These are phyloP conservation scores for Talaromyces sp. DNA, from an alignment of 2,329 filamentous ascomycete genomes.

Conservation along the genomic window DNA sequence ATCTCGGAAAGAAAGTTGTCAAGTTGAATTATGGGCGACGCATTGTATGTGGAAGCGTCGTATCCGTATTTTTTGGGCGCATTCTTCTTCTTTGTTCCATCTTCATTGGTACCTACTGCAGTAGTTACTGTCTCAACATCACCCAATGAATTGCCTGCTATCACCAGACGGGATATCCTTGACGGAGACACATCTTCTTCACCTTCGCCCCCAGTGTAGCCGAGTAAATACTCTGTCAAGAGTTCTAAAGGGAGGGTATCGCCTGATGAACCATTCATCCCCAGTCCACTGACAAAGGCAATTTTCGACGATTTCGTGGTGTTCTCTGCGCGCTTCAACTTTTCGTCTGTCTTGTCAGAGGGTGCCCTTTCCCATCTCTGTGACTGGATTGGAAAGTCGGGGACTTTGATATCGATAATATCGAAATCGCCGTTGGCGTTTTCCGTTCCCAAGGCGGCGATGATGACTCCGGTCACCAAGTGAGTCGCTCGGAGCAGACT, in stretches of 20 bases:
- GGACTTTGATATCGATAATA: conserved; percentile 81
- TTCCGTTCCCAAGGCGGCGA: conserved; percentile 92
- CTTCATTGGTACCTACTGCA: conserved; percentile 32
- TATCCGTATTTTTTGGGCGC: conserved; percentile 84
- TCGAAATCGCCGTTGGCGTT: conserved; percentile 90
- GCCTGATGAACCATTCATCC: conserved; percentile 70
- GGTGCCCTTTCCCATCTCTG: conserved; percentile 67
- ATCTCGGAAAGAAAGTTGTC: conserved; percentile 78
- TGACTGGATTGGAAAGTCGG: conserved; percentile 78
- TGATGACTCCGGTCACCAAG: conserved; percentile 86
- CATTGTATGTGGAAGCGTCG: conserved; percentile 82
- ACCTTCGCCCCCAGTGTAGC: conserved; percentile 59
- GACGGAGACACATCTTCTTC: conserved; percentile 45
- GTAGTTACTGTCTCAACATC: conserved; percentile 29
- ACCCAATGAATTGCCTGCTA: conserved; percentile 82
- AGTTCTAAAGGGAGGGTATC: conserved; percentile 72
- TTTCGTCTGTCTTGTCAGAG: conserved; percentile 21
- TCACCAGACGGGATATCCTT: conserved; percentile 76
- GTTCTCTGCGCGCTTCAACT: conserved; percentile 35
- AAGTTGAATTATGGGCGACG: conserved; percentile 74
- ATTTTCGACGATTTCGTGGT: conserved; percentile 59
- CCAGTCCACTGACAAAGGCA: conserved; percentile 82
- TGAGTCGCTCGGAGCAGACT: conserved; percentile 61
- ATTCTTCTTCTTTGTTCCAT: conserved; percentile 36
- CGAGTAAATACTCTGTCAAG: conserved; percentile 80